These are phyloP conservation scores for Taphrina sp. DNA, from an alignment of 1,139 yeast genomes.

Conservation along the genomic window DNA sequence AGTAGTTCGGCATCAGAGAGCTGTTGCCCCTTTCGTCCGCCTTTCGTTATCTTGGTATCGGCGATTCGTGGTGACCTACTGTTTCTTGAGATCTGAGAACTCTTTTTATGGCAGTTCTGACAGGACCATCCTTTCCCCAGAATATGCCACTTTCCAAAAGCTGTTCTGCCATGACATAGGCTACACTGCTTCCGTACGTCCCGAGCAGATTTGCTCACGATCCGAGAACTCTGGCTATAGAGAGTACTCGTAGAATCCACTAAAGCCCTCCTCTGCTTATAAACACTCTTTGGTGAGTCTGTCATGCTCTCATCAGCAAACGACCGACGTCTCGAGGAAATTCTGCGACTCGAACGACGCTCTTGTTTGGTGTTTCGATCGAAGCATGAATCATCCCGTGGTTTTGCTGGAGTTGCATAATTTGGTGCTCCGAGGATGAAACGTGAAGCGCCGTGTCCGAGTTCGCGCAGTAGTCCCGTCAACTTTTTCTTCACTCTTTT, in stretches of 20 bases:
- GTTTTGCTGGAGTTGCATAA: slow-evolving; percentile 29
- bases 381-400: not conserved
- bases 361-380: too few relatives aligned
- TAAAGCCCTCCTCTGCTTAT: too few relatives aligned
- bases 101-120: slow-evolving; percentile 9
- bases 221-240: not conserved
- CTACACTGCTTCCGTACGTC: not conserved
- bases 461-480: slow-evolving; percentile 24
- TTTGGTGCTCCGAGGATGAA: slow-evolving; percentile 25
- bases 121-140: slow-evolving; percentile 8
- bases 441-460: slow-evolving; percentile 24
- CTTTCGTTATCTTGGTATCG: not conserved
- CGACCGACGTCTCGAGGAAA: not conserved
- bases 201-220: not conserved
- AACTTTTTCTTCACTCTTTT: slow-evolving; percentile 3
- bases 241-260: too few relatives aligned
- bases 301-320: too few relatives aligned
- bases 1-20: not conserved
- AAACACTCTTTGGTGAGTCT: too few relatives aligned
- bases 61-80: too few relatives aligned
- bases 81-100: not conserved
- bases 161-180: not conserved
- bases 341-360: not conserved
- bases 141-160: slow-evolving; percentile 9
- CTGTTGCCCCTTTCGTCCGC: not conserved